Evolutionary conservation across 2,329 filamentous ascomycete genomes (phyloP).

Genomic region (Claviceps maximensis): DNA sequence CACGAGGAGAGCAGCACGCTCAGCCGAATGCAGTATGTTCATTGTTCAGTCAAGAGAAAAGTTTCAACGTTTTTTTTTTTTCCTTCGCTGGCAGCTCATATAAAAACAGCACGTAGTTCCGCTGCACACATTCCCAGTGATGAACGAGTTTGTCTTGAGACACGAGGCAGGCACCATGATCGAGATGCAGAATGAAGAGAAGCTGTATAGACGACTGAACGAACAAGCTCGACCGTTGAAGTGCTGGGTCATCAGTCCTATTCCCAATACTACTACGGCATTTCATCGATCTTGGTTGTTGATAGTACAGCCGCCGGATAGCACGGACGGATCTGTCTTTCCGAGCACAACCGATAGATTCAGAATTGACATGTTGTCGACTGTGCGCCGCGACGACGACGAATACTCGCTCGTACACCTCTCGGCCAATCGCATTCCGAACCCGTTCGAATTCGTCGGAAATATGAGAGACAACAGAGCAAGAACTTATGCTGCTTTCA

Average conservation of each 20-base stretch:
- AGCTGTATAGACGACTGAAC: conserved; percentile 15
- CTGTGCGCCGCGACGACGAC: conserved; percentile 10
- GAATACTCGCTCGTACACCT: conserved; percentile 15
- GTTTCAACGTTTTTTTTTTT: too few species aligned
- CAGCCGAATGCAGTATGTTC: background rate
- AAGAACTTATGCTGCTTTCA: conserved; percentile 18
- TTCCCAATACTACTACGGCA: conserved; percentile 15
- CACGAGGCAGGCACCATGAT: conserved; percentile 21
- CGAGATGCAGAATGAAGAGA: conserved; percentile 20
- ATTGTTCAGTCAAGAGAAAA: background rate
- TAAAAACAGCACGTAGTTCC: conserved; percentile 4
- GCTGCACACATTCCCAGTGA: conserved; percentile 10
- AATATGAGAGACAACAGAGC: conserved; percentile 3
- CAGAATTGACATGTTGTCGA: conserved; percentile 14
- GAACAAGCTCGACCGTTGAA: conserved; percentile 10
- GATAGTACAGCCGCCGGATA: conserved; percentile 14
- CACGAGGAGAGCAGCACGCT: background rate
- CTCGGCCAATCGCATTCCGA: conserved; percentile 13
- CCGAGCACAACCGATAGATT: conserved; percentile 17
- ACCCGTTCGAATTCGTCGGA: conserved; percentile 17
- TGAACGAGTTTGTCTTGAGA: conserved; percentile 14
- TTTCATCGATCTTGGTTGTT: conserved; percentile 21
- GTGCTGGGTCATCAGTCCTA: conserved; percentile 19
- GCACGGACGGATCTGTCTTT: conserved; percentile 11
- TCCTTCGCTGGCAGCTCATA: background rate